Evolutionary conservation across 1,284 basidiomycete species (phyloP).

Genomic region (Trichosporon coremiiforme): DNA sequence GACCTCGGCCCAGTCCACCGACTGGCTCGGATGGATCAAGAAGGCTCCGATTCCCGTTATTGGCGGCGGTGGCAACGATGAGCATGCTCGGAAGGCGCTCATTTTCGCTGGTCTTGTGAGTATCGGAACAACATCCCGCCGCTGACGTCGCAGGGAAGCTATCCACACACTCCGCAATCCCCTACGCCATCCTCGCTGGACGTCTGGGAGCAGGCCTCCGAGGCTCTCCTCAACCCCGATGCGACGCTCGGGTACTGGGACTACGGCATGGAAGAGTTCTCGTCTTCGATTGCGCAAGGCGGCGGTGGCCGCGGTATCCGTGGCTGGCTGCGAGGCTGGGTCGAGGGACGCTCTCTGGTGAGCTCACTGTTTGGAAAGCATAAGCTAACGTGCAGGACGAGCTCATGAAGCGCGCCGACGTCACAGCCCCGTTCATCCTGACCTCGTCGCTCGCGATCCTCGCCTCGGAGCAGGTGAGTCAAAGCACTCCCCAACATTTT

Average conservation of each 20-base stretch:
- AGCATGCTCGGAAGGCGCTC: conserved; percentile 37
- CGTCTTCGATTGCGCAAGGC: conserved; percentile 36
- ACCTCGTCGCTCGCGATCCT: conserved; percentile 54
- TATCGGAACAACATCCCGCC: conserved; percentile 18
- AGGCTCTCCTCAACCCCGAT: conserved; percentile 50
- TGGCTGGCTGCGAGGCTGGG: conserved; percentile 55
- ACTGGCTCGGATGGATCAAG: conserved; percentile 50
- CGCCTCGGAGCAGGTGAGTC: conserved; percentile 49
- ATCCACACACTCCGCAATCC: conserved; percentile 52
- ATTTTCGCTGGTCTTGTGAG: conserved; percentile 54
- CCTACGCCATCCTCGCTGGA: conserved; percentile 50
- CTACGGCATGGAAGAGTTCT: conserved; percentile 49
- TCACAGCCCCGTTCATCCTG: conserved; percentile 55
- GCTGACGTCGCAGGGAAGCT: conserved; percentile 45
- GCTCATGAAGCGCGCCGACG: conserved; percentile 52
- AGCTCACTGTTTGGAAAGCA: conserved; percentile 26
- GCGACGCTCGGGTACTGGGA: conserved; percentile 51
- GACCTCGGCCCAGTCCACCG: conserved; percentile 40
- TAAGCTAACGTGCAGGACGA: conserved; percentile 44
- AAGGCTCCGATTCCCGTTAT: conserved; percentile 31
- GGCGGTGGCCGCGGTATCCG: conserved; percentile 38
- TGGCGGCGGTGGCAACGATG: conserved; percentile 21
- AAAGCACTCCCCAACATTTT: background rate
- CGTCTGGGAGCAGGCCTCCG: conserved; percentile 54
- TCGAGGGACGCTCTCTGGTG: conserved; percentile 52